Percentiles rank a stretch among this genome's conserved stretches.
phyloP scores from a whole-genome alignment of 2,329 filamentous ascomycete genomes.

The Celoporthe dispersa region DNA sequence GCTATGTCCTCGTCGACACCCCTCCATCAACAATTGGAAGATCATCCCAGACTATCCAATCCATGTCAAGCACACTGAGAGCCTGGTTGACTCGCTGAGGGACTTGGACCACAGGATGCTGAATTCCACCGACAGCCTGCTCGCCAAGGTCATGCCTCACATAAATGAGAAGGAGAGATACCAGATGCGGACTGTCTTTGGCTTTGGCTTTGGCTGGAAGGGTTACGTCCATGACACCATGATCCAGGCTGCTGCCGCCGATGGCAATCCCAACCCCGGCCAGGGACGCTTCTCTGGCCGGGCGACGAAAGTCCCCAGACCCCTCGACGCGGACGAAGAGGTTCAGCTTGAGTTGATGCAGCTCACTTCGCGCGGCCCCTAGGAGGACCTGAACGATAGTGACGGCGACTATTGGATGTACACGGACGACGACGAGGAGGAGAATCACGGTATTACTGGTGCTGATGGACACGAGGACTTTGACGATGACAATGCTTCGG shows the following conservation, averaged over 20 bases:
- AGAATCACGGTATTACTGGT: not conserved
- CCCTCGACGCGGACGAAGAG: slow-evolving; percentile 28
- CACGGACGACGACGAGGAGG: not conserved
- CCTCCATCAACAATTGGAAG: slow-evolving; percentile 43
- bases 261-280: slow-evolving; percentile 44
- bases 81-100: slow-evolving; percentile 24
- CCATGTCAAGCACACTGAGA: slow-evolving; percentile 24
- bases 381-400: slow-evolving; percentile 11
- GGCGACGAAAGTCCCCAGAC: slow-evolving; percentile 21
- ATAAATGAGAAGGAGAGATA: slow-evolving; percentile 38
- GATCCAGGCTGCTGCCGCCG: slow-evolving; percentile 40
- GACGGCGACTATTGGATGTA: slow-evolving; percentile 11
- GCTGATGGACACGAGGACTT: not conserved
- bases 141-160: slow-evolving; percentile 41
- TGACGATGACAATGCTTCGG: not conserved
- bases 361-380: slow-evolving; percentile 9
- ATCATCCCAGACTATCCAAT: slow-evolving; percentile 37
- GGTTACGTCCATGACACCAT: slow-evolving; percentile 39
- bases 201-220: slow-evolving; percentile 45
- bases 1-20: slow-evolving; percentile 56
- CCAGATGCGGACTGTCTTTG: slow-evolving; percentile 39
- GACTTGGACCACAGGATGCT: slow-evolving; percentile 40
- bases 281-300: slow-evolving; percentile 46
- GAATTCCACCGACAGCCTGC: slow-evolving; percentile 40
- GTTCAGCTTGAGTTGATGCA: slow-evolving; percentile 14